Base-by-base conservation (phyloP, 2,329 filamentous ascomycete genomes). In the Neofusicoccum ribis region DNA sequence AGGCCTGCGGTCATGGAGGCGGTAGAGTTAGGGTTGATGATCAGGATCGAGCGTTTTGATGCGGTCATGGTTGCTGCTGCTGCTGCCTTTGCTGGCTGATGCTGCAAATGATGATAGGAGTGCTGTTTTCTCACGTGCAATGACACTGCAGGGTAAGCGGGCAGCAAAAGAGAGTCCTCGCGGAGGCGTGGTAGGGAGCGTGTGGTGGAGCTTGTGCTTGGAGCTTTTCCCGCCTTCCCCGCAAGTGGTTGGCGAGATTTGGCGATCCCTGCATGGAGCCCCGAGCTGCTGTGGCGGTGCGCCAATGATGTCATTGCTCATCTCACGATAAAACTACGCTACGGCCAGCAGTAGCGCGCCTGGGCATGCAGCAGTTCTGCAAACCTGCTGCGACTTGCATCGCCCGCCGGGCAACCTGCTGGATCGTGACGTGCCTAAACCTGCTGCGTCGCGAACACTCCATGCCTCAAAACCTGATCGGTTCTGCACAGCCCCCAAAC, bases 11-110 rank as follows among this genome's bases (percentile, higher is more conserved):
- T 94, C 91, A 94, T 94, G 64, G 83, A 80, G 64, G 79, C 71
- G 0, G 89, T 92, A 2, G 90, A 92, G 78, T 95, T 95, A 39
- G 91, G 91, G 72, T 95, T 94, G 71, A 94, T 83, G 67, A 94
- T 81, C 46, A 94, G 83, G 68, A 93, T 87, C 3, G 78, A 79
- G 56, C 75, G 70, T 36, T 50, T 46, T 37, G 56, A 47, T 60
- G 56, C 56, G n/a, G 56, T 46, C 56, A 60, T 60, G n/a, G 17
- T 37, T 41, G 56, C 34, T 46, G 54, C 23, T 46, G 54, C 23
- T n/a, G 50, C 15, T n/a, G 50, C 27, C 14, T 56, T 15, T 37
- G 41, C 27, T 47, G 56, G 11, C 9, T 31, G 27, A 59, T 34
- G 54, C 23, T 59, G 56, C 41, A 59, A n/a, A 23, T 36, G 17